Evolutionary conservation across 2,329 filamentous ascomycete genomes (phyloP), one percentile per base, ranked within the genome.

Genomic region (Pezicula neosporulosa): DNA sequence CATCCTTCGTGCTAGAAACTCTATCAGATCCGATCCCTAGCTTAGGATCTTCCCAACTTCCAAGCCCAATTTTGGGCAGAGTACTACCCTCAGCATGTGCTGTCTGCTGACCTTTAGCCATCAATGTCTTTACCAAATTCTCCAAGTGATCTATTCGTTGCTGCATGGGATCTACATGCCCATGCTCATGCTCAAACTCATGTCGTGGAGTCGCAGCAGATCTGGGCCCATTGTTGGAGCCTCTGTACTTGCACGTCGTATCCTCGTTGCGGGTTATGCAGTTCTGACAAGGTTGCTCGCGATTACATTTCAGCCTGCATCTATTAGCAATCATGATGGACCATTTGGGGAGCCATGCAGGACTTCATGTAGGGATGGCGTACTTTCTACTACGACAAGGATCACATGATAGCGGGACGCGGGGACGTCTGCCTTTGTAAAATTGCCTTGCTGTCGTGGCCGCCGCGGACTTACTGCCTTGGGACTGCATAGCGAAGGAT

Each of bases 201-300:
- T 47, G 18, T 16, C 47, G 30, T 21, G 18, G 39, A 21, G 53
- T 24, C 15, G 16, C 38, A 28, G 9, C 6, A 7, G 39, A 19
- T 21, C 44, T 6, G 21, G 44, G 18, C 18, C 41, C 45, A 28
- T 49, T 52, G 24, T 55, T 56, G 16, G 53, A 52, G 35, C 60
- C 58, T 41, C 54, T 62, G 49, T 60, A 65, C 28, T 56, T 55
- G 55, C 63, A 65, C 5, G 44, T 43, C 3, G 53, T 46, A 9
- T 57, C 51, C 36, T 61, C 56, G 21, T 51, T 36, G 7, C 63
- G 61, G 18, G 59, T 55, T 16, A 27, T 49, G 47, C 63, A 65
- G 50, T 65, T 65, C 45, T 65, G 63, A 48, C 63, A 65, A 10
- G 63, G 63, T 28, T 52, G 53, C 52, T 62, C 59, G n/a, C 63